Evolutionary conservation across 257 asterid genomes (phyloP), one percentile per base, ranked within the genome.

Genomic region (Ocimum tenuiflorum): DNA sequence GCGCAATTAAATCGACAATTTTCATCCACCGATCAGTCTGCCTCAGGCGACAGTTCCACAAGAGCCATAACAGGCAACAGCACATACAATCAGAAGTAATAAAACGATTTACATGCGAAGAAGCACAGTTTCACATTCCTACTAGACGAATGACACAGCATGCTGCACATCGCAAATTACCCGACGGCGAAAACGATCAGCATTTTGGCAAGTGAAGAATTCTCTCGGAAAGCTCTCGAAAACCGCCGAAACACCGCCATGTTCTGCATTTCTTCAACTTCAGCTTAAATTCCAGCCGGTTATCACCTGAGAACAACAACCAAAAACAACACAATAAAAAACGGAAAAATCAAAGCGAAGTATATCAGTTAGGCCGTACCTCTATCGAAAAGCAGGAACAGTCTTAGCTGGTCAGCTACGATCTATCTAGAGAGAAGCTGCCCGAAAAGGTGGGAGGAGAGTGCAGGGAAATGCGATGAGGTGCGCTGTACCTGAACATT

Each of bases 131-230:
- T n/a, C 35, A 58, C 43, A 45, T 41, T 43, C 64, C 56, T 12
- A 70, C 24, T 35, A 22, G 7, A n/a, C 47, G 62, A 54, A 35
- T 17, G n/a, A n/a, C n/a, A n/a, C n/a, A n/a, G n/a, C n/a, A n/a
- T n/a, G n/a, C n/a, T n/a, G n/a, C n/a, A n/a, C n/a, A n/a, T n/a
- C n/a, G n/a, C n/a, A 31, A 69, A 7, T 19, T 78, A 88, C 96
- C 96, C 77, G 70, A 85, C 82, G 36, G 91, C 75, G 79, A 85
- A 78, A 57, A 86, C 86, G 42, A 86, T 54, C 67, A 87, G 72
- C 68, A 78, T 68, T 82, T 78, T 85, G 50, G 87, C 79, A 23
- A 85, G 64, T 55, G 94, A 63, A 51, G 88, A 71, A 85, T 80
- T 80, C 3, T 82, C 88, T 13, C 88, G 80, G 61, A 81, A 84